phyloP scores from a whole-genome alignment of 2,329 filamentous ascomycete species.

The Ascomycota sp. region DNA sequence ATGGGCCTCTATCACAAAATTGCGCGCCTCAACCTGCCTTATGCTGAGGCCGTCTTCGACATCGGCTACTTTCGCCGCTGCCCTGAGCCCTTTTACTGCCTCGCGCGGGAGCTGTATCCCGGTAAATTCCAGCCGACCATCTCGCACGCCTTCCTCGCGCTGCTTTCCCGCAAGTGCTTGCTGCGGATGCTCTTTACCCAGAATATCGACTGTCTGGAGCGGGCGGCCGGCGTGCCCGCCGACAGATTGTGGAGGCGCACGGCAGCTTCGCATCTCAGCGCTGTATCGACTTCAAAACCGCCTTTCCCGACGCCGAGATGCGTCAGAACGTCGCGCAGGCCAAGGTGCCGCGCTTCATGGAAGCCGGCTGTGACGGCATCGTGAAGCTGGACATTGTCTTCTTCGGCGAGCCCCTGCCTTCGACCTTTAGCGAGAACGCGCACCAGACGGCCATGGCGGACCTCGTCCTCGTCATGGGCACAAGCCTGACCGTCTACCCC shows the following conservation, averaged over 20 bases:
- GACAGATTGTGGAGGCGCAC: constrained; percentile 81
- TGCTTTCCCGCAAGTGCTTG: constrained; percentile 61
- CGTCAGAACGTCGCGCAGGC: constrained; percentile 42
- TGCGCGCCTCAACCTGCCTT: constrained; percentile 62
- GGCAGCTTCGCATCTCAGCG: constrained; percentile 82
- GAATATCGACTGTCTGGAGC: constrained; percentile 92
- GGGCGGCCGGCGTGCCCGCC: constrained; percentile 61
- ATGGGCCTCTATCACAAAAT: constrained; percentile 92
- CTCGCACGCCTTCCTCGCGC: constrained; percentile 69
- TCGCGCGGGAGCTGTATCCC: constrained; percentile 83
- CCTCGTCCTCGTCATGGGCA: constrained; percentile 70
- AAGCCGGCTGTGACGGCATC: constrained; percentile 45
- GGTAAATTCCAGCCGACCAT: constrained; percentile 77
- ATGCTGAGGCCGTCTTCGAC: constrained; percentile 86
- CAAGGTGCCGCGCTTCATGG: constrained; percentile 48
- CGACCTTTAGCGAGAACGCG: constrained; percentile 14
- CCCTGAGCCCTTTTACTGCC: constrained; percentile 75
- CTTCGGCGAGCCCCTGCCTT: constrained; percentile 53
- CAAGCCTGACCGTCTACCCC: constrained; percentile 69
- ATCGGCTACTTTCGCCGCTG: constrained; percentile 73
- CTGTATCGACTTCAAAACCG: constrained; percentile 68
- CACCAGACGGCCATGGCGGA: constrained; percentile 42
- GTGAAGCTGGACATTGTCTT: constrained; percentile 94
- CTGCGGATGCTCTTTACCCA: constrained; percentile 84
- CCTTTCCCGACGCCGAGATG: constrained; percentile 60